Evolutionary conservation across 108 stramenopile genomes (phyloP), one percentile per base, ranked within the genome.

Genomic region (Discostella stelligeroides): DNA sequence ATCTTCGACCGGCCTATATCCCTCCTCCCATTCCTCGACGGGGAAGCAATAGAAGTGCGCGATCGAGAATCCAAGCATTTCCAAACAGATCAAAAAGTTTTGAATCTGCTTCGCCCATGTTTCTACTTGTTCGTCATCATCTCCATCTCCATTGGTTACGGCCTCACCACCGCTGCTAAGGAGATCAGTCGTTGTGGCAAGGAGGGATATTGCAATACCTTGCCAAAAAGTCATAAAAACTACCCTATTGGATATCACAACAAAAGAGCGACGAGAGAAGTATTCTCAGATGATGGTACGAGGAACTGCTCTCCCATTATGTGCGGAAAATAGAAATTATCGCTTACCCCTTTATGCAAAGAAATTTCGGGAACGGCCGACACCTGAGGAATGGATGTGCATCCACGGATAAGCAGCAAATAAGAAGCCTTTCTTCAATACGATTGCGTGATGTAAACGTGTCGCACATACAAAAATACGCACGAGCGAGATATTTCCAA

Each of bases 221-320:
- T 97, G 96, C 96, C 96, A 97, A 59, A 97, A 97, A 18, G 96
- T 97, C 94, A 94, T 92, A 64, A 97, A 97, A 34, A 79, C 78
- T 7, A 77, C 76, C 21, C 76, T 67, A 20, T 58, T 20, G 11
- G 24, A 28, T n/a, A 17, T 45, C 2, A 11, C 12, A 10, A 11
- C 13, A 11, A 13, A 45, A 10, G 13, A 17, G 43, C 5, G 43
- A 17, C 43, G 9, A n/a, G 43, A 45, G 43, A 10, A 9, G 9
- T 45, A 37, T 38, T 3, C 9, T 38, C 10, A 28, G 24, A 20
- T 40, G 53, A 11, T 53, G 27, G 24, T 27, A 27, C 25, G 24
- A 27, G 24, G 13, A 53, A 7, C 24, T 0, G 8, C 51, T 11
- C 12, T 27, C 5, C 24, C 24, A 8, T 14, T 27, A 29, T 3